Evolutionary conservation across 164 flowering plant species (phyloP).

Genomic region (Taxillus chinensis): DNA sequence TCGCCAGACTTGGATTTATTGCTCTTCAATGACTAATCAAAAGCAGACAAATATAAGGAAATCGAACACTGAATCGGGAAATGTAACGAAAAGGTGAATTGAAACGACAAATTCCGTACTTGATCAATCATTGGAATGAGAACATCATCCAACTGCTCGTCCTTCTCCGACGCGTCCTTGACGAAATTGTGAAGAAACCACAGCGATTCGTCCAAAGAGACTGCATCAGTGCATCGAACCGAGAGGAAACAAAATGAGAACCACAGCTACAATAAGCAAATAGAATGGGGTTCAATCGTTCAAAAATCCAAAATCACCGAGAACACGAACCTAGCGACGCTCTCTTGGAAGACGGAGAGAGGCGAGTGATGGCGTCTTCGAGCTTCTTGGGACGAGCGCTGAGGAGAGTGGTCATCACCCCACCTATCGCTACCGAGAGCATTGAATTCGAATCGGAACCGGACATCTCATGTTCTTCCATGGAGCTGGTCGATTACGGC

Average conservation of each 20-base stretch:
- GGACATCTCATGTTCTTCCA: slow-evolving; percentile 12
- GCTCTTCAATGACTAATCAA: slow-evolving; percentile 37
- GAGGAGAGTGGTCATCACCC: slow-evolving; percentile 48
- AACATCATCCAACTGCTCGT: slow-evolving; percentile 38
- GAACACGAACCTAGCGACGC: slow-evolving; percentile 20
- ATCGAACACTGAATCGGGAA: no score
- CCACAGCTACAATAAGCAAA: neutral
- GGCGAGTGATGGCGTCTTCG: slow-evolving; percentile 38
- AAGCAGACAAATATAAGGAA: neutral
- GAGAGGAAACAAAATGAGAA: neutral
- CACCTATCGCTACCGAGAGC: slow-evolving; percentile 38
- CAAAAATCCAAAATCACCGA: neutral
- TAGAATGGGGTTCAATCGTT: neutral
- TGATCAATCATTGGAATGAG: slow-evolving; percentile 57
- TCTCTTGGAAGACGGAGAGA: slow-evolving; percentile 21
- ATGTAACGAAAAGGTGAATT: no score
- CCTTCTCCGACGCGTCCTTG: slow-evolving; percentile 35
- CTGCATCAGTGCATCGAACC: slow-evolving; percentile 24
- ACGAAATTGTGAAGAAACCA: slow-evolving; percentile 44
- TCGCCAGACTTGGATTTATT: slow-evolving; percentile 36
- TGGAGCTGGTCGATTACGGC: neutral
- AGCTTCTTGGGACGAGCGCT: slow-evolving; percentile 46
- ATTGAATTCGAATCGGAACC: slow-evolving; percentile 18
- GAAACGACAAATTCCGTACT: slow-evolving; percentile 15
- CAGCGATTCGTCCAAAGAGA: slow-evolving; percentile 52